phyloP scores from a whole-genome alignment of 1,139 yeast species.

The Nakaseomyces uthaithaninus region DNA sequence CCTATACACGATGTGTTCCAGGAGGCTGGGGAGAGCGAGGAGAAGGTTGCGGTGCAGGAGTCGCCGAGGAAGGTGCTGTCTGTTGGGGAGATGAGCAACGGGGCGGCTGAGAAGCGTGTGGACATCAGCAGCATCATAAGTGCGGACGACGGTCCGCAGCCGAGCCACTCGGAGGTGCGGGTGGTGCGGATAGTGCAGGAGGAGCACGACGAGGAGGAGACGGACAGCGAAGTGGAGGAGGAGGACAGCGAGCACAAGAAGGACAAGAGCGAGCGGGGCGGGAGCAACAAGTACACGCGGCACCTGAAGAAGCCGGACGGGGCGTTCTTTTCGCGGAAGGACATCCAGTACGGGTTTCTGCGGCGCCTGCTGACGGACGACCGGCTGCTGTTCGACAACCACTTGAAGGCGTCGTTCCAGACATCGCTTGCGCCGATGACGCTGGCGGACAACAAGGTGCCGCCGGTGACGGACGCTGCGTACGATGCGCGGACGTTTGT shows the following conservation, averaged over 20 bases:
- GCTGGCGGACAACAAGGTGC: conserved; percentile 15
- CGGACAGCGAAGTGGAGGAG: conserved; percentile 6
- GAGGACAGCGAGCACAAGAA: background rate
- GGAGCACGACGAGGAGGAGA: no score
- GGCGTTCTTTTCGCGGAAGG: conserved; percentile 82
- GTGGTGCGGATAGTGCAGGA: background rate
- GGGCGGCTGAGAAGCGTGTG: background rate
- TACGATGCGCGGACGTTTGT: conserved; percentile 33
- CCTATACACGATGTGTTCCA: conserved; percentile 33
- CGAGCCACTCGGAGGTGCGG: background rate
- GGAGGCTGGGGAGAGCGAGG: conserved; percentile 9
- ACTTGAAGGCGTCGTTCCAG: conserved; percentile 2
- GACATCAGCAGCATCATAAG: conserved; percentile 2
- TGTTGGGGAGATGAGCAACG: conserved; percentile 1
- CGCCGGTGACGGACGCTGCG: conserved; percentile 30
- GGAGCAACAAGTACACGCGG: conserved; percentile 33
- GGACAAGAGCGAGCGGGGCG: conserved; percentile 8
- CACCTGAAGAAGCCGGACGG: conserved; percentile 88
- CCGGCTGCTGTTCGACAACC: conserved; percentile 59
- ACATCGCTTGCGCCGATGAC: conserved; percentile 19
- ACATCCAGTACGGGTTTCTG: conserved; percentile 79
- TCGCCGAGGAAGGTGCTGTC: conserved; percentile 5
- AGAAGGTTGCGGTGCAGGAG: background rate
- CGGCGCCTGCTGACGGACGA: conserved; percentile 55
- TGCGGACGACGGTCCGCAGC: conserved; percentile 7